Base-by-base conservation (phyloP, 2,329 filamentous ascomycete genomes). In the Phaeosphaeria sp. region DNA sequence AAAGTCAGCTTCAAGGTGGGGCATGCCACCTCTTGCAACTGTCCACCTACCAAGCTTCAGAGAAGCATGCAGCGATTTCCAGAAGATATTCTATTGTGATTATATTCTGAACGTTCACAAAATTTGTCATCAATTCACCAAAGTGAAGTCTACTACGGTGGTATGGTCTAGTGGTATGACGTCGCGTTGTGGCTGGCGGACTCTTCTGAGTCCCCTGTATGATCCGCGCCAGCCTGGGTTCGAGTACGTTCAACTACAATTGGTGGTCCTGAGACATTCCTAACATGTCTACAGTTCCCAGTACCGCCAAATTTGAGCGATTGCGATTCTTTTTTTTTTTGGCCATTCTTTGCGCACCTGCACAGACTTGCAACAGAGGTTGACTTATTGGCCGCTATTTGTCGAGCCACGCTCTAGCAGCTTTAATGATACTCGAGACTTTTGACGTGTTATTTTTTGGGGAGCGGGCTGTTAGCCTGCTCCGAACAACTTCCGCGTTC, bases 151-250 rank as follows among this genome's bases (percentile, higher is more conserved):
- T 56, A 40, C 30, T 43, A 59, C n/a, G 60, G 64, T 65, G 66
- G 63, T 68, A 64, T 68, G 64, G 66, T 67, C 66, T 69, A 69
- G 67, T 66, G 67, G 67, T 69, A 69, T 69, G 67, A 69, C 67
- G 67, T 69, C 67, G 67, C 67, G 67, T 69, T 69, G 67, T 69
- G 67, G 67, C 62, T 69, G 65, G 66, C 66, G 63, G 63, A 53
- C 53, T 65, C 56, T 1, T 30, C 33, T 51, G 56, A 57, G 46
- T 63, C 63, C 57, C 42, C 64, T 63, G 59, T 56, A 56, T 59
- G 63, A 67, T 69, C 66, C 67, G 67, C 67, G 67, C 67, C 65
- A 69, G 67, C 67, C 67, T 67, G 67, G 66, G 67, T 68, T 69
- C 65, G 67, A 68, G 61, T 66, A 62, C 61, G 60, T 63, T 59